Evolutionary conservation across 2,329 filamentous ascomycete species (phyloP).

Genomic region (Ceratocystis destructans): DNA sequence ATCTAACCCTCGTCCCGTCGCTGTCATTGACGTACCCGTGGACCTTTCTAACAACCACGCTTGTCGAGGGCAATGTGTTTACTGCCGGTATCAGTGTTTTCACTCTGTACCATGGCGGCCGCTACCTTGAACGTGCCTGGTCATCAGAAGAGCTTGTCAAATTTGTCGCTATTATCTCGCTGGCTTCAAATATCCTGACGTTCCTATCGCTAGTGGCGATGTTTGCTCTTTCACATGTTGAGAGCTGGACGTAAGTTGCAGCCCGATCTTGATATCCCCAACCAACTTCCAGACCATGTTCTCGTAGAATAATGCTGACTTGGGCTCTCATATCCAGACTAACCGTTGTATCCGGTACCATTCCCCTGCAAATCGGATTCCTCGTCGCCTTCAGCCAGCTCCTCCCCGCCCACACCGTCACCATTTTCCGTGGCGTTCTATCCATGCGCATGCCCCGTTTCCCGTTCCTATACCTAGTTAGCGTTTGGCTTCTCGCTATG

Average conservation of each 20-base stretch:
- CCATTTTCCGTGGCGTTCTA: conserved; percentile 74
- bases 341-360: conserved; percentile 74
- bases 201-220: conserved; percentile 62
- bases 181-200: conserved; percentile 67
- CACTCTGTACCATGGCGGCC: conserved; percentile 79
- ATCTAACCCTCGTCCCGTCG: conserved; percentile 74
- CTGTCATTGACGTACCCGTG: conserved; percentile 79
- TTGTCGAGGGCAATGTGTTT: conserved; percentile 88
- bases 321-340: conserved; percentile 37
- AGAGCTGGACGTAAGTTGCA: conserved; percentile 51
- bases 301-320: no score
- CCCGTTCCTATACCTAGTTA: conserved; percentile 58
- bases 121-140: conserved; percentile 94
- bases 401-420: conserved; percentile 91
- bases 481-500: conserved; percentile 51
- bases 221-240: conserved; percentile 54
- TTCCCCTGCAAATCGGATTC: conserved; percentile 82
- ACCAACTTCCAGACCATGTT: conserved; percentile 18
- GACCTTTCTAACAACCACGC: conserved; percentile 73
- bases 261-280: neutral
- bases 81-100: conserved; percentile 63
- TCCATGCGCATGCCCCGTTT: conserved; percentile 71
- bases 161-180: conserved; percentile 62
- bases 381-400: conserved; percentile 96
- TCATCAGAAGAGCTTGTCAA: conserved; percentile 83